A percentile compares a stretch with the other conserved stretches of the same genome.
Evolutionary conservation across 2,329 filamentous ascomycete genomes (phyloP).

Genomic region (Arthrinium puccinioides): DNA sequence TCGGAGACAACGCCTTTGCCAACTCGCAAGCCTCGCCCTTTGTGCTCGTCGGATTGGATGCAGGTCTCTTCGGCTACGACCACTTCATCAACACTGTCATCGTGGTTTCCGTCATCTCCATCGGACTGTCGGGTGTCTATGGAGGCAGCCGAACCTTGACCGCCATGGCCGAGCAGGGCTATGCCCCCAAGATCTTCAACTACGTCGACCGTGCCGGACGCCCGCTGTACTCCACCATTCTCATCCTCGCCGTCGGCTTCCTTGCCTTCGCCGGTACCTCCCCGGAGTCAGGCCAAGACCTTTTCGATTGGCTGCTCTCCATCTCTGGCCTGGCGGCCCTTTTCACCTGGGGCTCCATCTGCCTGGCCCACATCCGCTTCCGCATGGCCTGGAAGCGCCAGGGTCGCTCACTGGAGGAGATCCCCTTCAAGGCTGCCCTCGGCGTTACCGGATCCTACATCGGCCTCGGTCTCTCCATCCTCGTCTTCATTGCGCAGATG

Average conservation of each 20-base stretch:
- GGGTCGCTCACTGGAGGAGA: constrained; percentile 46
- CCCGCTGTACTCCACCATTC: constrained; percentile 41
- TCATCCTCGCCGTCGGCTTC: constrained; percentile 41
- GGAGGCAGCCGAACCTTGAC: constrained; percentile 52
- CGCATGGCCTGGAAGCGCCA: constrained; percentile 31
- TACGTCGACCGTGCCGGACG: constrained; percentile 54
- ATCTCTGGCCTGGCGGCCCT: constrained; percentile 37
- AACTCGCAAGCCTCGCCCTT: constrained; percentile 45
- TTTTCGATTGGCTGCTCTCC: constrained; percentile 48
- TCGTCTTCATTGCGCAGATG: constrained; percentile 47
- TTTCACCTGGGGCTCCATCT: constrained; percentile 41
- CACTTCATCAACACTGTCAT: constrained; percentile 56
- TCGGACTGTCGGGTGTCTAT: constrained; percentile 53
- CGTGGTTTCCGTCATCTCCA: constrained; percentile 49
- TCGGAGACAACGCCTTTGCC: constrained; percentile 37
- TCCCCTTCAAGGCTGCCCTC: constrained; percentile 55
- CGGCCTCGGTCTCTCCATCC: constrained; percentile 48
- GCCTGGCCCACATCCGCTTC: constrained; percentile 37
- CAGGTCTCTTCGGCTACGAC: constrained; percentile 42
- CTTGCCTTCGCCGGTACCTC: constrained; percentile 63
- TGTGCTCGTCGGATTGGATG: constrained; percentile 50
- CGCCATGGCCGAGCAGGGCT: constrained; percentile 51
- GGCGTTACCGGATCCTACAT: constrained; percentile 61
- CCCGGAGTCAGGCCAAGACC: constrained; percentile 45
- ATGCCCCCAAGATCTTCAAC: constrained; percentile 48